A percentile compares a stretch with the other conserved stretches of the same genome.
These are phyloP conservation scores for Magnolia kwangsiensis DNA, from an alignment of 164 flowering plant species.

Conservation along the genomic window DNA sequence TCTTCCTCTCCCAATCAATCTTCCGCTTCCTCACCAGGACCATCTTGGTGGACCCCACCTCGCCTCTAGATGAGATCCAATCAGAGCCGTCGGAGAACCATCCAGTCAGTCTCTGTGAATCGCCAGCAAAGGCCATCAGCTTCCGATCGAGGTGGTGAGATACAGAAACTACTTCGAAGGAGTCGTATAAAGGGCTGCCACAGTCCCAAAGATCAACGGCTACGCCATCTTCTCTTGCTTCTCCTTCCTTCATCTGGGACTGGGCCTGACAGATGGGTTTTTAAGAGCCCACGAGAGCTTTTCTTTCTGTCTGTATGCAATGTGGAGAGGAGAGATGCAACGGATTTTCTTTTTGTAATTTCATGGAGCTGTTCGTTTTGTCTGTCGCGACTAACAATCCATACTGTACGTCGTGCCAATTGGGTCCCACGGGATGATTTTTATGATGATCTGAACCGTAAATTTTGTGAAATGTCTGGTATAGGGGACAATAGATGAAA, in stretches of 20 bases:
- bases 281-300: neutral
- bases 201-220: neutral
- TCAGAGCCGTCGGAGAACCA: neutral
- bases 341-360: too few relatives aligned
- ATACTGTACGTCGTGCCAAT: too few relatives aligned
- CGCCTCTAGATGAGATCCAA: too few relatives aligned
- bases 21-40: constrained; percentile 1
- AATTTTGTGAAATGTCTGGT: too few relatives aligned
- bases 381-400: too few relatives aligned
- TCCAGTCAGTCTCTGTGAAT: too few relatives aligned
- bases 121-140: neutral
- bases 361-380: too few relatives aligned
- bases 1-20: neutral
- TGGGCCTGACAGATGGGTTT: neutral
- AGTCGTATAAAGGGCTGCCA: constrained; percentile 8
- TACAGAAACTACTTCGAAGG: constrained; percentile 2
- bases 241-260: constrained; percentile 5
- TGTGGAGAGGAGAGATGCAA: too few relatives aligned
- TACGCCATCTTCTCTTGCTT: neutral
- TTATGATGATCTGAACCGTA: too few relatives aligned
- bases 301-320: neutral
- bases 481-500: too few relatives aligned
- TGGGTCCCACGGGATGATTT: too few relatives aligned
- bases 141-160: neutral
- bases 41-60: neutral